Evolutionary conservation across 805 yeast species (phyloP).

Genomic region (Barnettozyma pratensis): DNA sequence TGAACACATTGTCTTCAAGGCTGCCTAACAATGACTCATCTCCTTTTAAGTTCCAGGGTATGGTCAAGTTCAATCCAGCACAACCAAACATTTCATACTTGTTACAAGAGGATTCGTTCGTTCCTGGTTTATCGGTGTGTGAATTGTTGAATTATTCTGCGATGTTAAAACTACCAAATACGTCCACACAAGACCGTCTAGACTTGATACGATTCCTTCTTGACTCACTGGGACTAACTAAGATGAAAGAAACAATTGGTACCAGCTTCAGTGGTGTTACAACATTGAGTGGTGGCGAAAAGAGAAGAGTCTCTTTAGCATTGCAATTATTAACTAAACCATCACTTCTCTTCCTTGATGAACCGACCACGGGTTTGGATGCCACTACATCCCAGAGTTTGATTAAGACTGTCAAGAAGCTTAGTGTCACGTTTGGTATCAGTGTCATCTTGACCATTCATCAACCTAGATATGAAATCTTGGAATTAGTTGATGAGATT

Average conservation of each 20-base stretch:
- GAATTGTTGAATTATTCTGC: slow-evolving; percentile 73
- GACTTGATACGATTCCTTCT: slow-evolving; percentile 56
- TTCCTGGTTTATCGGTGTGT: slow-evolving; percentile 65
- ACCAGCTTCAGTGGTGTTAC: slow-evolving; percentile 35
- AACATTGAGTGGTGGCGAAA: slow-evolving; percentile 77
- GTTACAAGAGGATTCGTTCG: slow-evolving; percentile 68
- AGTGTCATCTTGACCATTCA: slow-evolving; percentile 75
- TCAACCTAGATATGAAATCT: slow-evolving; percentile 78
- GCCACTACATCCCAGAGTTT: slow-evolving; percentile 68
- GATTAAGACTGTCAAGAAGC: slow-evolving; percentile 52
- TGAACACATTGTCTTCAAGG: slow-evolving; percentile 60
- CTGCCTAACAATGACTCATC: slow-evolving; percentile 22
- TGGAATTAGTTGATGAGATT: slow-evolving; percentile 60
- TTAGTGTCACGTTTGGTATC: slow-evolving; percentile 54
- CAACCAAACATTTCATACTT: slow-evolving; percentile 46
- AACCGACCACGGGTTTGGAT: slow-evolving; percentile 86
- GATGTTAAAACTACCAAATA: slow-evolving; percentile 54
- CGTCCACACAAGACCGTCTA: slow-evolving; percentile 38
- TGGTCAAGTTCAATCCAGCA: slow-evolving; percentile 30
- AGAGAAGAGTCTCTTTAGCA: slow-evolving; percentile 70
- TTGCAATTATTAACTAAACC: slow-evolving; percentile 76
- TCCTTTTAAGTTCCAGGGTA: slow-evolving; percentile 39
- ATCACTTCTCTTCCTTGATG: slow-evolving; percentile 71
- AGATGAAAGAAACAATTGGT: slow-evolving; percentile 54
- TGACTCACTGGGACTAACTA: slow-evolving; percentile 59